Percentiles rank a stretch among this genome's conserved stretches.
phyloP scores from a whole-genome alignment of 1,284 basidiomycete genomes.

The Leccinum fuscescens region DNA sequence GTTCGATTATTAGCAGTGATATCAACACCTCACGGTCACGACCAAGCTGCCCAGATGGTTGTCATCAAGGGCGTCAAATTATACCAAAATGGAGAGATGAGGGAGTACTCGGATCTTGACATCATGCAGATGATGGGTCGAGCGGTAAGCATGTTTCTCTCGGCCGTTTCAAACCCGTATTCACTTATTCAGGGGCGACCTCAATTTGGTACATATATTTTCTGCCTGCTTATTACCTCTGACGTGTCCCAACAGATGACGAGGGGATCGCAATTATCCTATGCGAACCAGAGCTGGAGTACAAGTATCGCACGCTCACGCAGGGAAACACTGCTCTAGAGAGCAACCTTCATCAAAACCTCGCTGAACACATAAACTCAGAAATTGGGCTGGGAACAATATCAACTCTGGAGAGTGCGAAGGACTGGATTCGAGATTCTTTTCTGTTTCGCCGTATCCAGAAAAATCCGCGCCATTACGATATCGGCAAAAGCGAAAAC shows the following conservation, averaged over 20 bases:
- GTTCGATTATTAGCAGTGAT: constrained; percentile 26
- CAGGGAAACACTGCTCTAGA: constrained; percentile 76
- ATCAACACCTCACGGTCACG: neutral
- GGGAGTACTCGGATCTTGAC: constrained; percentile 81
- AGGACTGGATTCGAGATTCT: constrained; percentile 76
- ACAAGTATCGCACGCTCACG: constrained; percentile 65
- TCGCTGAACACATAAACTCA: constrained; percentile 89
- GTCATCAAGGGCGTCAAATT: constrained; percentile 79
- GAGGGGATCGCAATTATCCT: constrained; percentile 78
- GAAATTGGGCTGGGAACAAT: constrained; percentile 88
- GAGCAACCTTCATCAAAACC: constrained; percentile 79
- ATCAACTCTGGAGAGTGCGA: constrained; percentile 62
- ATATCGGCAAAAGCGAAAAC: constrained; percentile 53
- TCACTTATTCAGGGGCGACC: constrained; percentile 70
- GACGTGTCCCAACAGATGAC: constrained; percentile 50
- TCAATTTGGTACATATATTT: constrained; percentile 69
- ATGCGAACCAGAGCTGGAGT: constrained; percentile 71
- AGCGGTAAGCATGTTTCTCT: constrained; percentile 50
- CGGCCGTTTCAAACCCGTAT: neutral
- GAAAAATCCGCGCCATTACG: constrained; percentile 79
- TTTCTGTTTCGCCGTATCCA: constrained; percentile 84
- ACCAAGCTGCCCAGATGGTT: constrained; percentile 72
- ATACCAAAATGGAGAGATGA: constrained; percentile 61
- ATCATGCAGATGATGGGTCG: constrained; percentile 85
- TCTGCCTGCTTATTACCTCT: constrained; percentile 5